Conservation (phyloP, 257 asterid species). For the Scutellaria minor region DNA sequence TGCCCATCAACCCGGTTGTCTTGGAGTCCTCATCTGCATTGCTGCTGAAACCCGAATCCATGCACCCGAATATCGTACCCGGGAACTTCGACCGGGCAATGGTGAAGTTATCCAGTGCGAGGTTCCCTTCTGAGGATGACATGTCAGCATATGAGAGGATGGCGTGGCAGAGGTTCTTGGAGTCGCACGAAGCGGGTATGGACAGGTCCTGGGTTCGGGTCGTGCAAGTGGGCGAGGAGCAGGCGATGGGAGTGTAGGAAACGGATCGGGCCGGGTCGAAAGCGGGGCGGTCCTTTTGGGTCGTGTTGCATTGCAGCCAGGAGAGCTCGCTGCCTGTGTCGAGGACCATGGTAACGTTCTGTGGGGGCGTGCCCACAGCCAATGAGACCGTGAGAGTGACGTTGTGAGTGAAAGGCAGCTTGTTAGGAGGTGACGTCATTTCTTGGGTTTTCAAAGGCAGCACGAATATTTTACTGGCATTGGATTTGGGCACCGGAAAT, state of each 20-base stretch:
- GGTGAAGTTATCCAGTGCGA: slow-evolving; percentile 62
- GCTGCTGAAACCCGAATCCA: slow-evolving; percentile 80
- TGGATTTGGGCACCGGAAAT: slow-evolving; percentile 37
- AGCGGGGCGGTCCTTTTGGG: slow-evolving; percentile 49
- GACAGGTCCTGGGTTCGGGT: slow-evolving; percentile 83
- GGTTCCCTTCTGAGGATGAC: slow-evolving; percentile 78
- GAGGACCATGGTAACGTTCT: slow-evolving; percentile 90
- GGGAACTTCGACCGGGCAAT: slow-evolving; percentile 68
- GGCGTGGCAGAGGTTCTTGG: slow-evolving; percentile 79
- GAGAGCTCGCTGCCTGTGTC: slow-evolving; percentile 98
- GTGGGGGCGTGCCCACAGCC: slow-evolving; percentile 84
- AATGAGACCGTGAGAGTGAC: slow-evolving; percentile 87
- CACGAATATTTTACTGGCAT: slow-evolving; percentile 34
- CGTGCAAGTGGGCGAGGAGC: slow-evolving; percentile 81
- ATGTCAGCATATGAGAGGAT: slow-evolving; percentile 79
- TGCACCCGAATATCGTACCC: slow-evolving; percentile 75
- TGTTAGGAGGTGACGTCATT: slow-evolving; percentile 49
- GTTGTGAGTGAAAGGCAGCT: slow-evolving; percentile 81
- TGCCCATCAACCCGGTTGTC: slow-evolving; percentile 90
- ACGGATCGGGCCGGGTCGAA: slow-evolving; percentile 59
- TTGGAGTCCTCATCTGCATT: slow-evolving; percentile 70
- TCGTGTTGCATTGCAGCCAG: slow-evolving; percentile 79
- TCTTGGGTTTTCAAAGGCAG: slow-evolving; percentile 68
- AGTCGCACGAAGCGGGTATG: slow-evolving; percentile 86
- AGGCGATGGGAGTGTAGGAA: slow-evolving; percentile 65